phyloP scores from a whole-genome alignment of 768 basidiomycete genomes.

The Leccinellum luteum region DNA sequence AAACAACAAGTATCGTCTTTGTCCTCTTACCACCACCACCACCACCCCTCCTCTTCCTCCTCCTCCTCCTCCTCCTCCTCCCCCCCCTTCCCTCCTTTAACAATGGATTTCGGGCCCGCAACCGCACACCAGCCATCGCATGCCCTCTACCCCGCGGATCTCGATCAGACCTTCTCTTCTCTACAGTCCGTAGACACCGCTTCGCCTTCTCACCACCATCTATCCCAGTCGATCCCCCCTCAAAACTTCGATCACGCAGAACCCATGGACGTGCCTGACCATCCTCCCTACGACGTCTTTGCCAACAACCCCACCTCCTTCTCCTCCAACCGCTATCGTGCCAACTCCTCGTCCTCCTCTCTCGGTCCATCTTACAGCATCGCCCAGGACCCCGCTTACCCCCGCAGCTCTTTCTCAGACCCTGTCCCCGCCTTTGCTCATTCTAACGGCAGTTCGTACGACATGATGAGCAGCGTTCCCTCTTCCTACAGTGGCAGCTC shows the following conservation, averaged over 20 bases:
- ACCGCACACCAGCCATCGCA: conserved; percentile 35
- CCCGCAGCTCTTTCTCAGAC: conserved; percentile 59
- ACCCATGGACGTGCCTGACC: conserved; percentile 54
- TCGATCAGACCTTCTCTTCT: conserved; percentile 55
- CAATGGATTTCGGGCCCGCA: conserved; percentile 50
- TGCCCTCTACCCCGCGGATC: conserved; percentile 52
- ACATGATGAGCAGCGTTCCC: conserved; percentile 59
- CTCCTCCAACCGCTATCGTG: conserved; percentile 60
- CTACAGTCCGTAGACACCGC: conserved; percentile 39
- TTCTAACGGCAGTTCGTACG: conserved; percentile 55
- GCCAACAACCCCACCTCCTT: conserved; percentile 47
- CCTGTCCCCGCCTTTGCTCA: conserved; percentile 55
- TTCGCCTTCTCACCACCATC: conserved; percentile 38
- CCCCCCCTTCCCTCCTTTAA: conserved; percentile 48
- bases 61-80: conserved; percentile 32
- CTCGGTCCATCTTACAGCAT: conserved; percentile 55
- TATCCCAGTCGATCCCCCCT: conserved; percentile 33
- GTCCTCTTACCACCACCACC: conserved; percentile 33
- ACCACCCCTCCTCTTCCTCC: conserved; percentile 31
- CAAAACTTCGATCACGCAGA: conserved; percentile 53
- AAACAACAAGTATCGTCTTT: conserved; percentile 34
- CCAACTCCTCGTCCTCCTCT: conserved; percentile 71
- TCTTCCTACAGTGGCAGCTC: conserved; percentile 58
- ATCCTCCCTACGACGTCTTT: conserved; percentile 64
- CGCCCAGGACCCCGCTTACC: conserved; percentile 55